Evolutionary conservation across 352 stramenopile species (phyloP), one percentile per base, ranked within the genome.

Genomic region (Pythium plurisporium): DNA sequence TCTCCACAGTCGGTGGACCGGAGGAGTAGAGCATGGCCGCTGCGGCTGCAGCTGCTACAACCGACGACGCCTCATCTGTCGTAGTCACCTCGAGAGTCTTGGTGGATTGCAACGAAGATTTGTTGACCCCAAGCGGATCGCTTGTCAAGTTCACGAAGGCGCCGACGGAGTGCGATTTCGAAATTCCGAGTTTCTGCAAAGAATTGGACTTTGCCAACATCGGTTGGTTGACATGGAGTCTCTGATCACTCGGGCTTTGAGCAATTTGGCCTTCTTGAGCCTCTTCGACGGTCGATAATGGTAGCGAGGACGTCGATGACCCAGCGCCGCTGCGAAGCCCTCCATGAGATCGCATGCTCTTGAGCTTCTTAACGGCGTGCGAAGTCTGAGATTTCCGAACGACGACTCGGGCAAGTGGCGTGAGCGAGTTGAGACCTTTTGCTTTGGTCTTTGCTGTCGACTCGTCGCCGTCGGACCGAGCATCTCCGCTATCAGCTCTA

Each of bases 351-450:
- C 46, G 53, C 33, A 76, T 46, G 5, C 73, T 65, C 45, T 76
- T 83, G 9, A 86, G 56, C 36, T 79, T 86, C n/a, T 67, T 69
- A n/a, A 73, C 62, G 6, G 64, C 76, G 3, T 72, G 63, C 20
- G 56, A 58, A 2, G 73, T 69, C 41, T 82, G 64, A 1, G 69
- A 62, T 53, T 83, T 86, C 2, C 72, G 64, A 33, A 72, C 26
- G 7, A 86, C 59, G 10, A 83, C 72, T 8, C 65, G 76, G 14
- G 62, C 65, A 0, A 86, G 62, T 23, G 76, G 73, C 3, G 73
- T 80, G 4, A 79, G 58, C 8, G 38, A 30, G 20, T 59, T 54
- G 29, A 49, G 50, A 15, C 17, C 27, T 36, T 34, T 53, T 8
- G 30, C 8, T 41, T 47, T 55, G 7, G 37, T 30, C 55, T 20